Conservation (phyloP, 805 yeast species). For the Starmerella bacillaris region DNA sequence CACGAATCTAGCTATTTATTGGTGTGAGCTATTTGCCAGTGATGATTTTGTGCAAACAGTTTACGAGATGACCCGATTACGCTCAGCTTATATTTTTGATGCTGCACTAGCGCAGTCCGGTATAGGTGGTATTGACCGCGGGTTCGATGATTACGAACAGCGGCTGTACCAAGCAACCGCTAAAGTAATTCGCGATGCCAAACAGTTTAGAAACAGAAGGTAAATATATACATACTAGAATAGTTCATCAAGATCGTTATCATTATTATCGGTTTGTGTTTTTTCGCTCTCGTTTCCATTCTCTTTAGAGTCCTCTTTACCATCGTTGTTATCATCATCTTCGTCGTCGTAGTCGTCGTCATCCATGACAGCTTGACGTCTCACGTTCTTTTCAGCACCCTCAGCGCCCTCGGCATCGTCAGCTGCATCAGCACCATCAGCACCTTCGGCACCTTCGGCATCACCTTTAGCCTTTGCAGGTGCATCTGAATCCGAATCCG, state of each 20-base stretch:
- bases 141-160: slow-evolving; percentile 27
- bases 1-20: slow-evolving; percentile 51
- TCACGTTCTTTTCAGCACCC: slow-evolving; percentile 1
- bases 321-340: slow-evolving; percentile 10
- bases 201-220: background rate
- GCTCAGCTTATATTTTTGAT: slow-evolving; percentile 59
- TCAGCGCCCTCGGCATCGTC: no score
- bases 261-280: slow-evolving; percentile 12
- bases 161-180: slow-evolving; percentile 17
- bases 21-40: slow-evolving; percentile 61
- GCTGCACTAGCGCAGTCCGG: slow-evolving; percentile 37
- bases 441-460: no score
- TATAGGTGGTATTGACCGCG: slow-evolving; percentile 22
- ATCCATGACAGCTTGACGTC: slow-evolving; percentile 7
- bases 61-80: slow-evolving; percentile 34
- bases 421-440: no score
- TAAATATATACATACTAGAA: slow-evolving; percentile 5
- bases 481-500: no score
- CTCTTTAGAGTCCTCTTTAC: slow-evolving; percentile 8
- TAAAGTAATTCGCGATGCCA: slow-evolving; percentile 5
- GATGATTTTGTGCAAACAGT: slow-evolving; percentile 38
- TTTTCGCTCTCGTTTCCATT: slow-evolving; percentile 8
- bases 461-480: no score
- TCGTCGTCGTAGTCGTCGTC: slow-evolving; percentile 12
- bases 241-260: slow-evolving; percentile 17